Evolutionary conservation across 2,329 filamentous ascomycete species (phyloP), one percentile per base, ranked within the genome.

Genomic region (Penicillium griseofulvum): DNA sequence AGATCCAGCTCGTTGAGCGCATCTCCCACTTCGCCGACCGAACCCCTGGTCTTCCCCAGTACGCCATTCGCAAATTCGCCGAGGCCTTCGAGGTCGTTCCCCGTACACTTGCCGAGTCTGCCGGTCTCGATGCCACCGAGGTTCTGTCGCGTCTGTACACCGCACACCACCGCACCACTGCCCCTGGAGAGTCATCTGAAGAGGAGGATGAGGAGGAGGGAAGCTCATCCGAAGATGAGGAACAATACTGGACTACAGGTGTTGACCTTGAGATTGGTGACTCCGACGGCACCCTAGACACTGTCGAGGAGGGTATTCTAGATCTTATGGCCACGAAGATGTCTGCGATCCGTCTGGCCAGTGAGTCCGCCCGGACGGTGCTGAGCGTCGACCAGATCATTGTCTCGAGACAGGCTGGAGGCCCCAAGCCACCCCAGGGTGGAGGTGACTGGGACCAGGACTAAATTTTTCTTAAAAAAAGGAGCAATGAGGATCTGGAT

Each of bases 351-450:
- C 94, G 94, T 79, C 82, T 99, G 62, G 95, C 94, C 36, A 97
- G 93, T 24, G 94, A 99, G 77, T 88, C 94, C 38, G 93, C 91
- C 50, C 85, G 94, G 68, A 99, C 94, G 45, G 89, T 99, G 29
- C 80, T 99, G 62, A 96, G 91, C 45, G 94, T 99, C 37, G 94
- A 99, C 76, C 95, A 99, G 79, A 99, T 99, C 71, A 99, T 99
- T 72, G 94, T 99, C 55, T 92, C 95, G 60, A 87, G 93, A 78
- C 94, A 97, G 79, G 94, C 95, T 45, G 94, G 94, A 71, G 94
- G 94, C 36, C 94, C 95, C 22, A 99, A 99, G 83, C 93, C 93
- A 54, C 94, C 94, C 29, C 92, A 89, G 44, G 94, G 91, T 65
- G 97, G 97, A 78, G 88, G 92, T 43, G 85, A 85, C 70, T 87